Evolutionary conservation across 768 basidiomycete genomes (phyloP).

Genomic region (Suillus subaureus): DNA sequence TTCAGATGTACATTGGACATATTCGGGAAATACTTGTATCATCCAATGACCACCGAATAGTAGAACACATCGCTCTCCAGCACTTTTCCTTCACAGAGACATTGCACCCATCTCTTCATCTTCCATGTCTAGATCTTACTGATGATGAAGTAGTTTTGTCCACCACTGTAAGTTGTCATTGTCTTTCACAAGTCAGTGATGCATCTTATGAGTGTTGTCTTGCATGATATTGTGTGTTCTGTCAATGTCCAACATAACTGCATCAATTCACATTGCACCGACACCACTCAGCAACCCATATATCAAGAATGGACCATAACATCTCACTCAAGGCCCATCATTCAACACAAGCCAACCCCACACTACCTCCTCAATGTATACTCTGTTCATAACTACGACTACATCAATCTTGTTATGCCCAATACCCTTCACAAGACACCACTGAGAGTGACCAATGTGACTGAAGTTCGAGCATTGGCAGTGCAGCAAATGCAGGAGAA

Average conservation of each 20-base stretch:
- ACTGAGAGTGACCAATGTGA: conserved; percentile 3
- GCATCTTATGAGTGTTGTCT: not conserved
- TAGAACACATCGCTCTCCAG: conserved; percentile 2
- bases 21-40: too few species aligned
- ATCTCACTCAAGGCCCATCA: not conserved
- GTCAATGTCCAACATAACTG: conserved; percentile 28
- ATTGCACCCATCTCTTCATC: conserved; percentile 8
- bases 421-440: not conserved
- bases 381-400: conserved; percentile 10
- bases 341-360: conserved; percentile 5
- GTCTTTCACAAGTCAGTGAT: not conserved
- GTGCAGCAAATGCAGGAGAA: not conserved
- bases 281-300: not conserved
- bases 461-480: not conserved
- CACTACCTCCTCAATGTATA: conserved; percentile 15
- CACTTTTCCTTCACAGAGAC: conserved; percentile 1
- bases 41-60: not conserved
- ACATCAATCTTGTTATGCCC: not conserved
- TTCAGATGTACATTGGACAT: too few species aligned
- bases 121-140: conserved; percentile 7
- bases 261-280: not conserved
- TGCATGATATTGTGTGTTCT: conserved; percentile 18
- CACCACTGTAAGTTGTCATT: not conserved
- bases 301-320: conserved; percentile 18
- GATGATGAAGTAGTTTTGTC: not conserved